Percentiles rank a stretch among this genome's conserved stretches.
Conservation (phyloP, 495 filamentous ascomycete species). For the Penicillium pancosmium region DNA sequence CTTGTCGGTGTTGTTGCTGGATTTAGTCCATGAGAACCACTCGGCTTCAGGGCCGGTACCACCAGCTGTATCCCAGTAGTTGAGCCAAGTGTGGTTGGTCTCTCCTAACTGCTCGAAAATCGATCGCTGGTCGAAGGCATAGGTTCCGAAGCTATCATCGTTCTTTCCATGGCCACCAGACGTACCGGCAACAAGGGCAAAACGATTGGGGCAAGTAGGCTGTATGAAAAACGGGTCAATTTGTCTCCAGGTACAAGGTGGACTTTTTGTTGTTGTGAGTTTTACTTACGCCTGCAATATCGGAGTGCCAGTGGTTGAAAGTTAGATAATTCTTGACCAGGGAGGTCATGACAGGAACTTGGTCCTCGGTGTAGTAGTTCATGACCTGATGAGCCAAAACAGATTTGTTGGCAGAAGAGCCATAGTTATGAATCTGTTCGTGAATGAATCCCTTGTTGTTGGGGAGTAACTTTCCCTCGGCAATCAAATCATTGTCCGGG, state of each 20-base stretch:
- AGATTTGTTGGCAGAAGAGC: conserved; percentile 31
- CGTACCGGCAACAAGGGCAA: conserved; percentile 46
- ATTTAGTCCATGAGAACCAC: conserved; percentile 32
- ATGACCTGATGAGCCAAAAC: conserved; percentile 43
- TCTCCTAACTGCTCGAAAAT: conserved; percentile 53
- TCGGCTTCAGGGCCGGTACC: conserved; percentile 25
- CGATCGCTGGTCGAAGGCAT: conserved; percentile 41
- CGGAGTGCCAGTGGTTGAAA: conserved; percentile 55
- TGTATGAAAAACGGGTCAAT: conserved; percentile 8
- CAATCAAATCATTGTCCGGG: conserved; percentile 42
- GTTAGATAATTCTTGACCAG: conserved; percentile 51
- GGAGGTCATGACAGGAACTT: conserved; percentile 46
- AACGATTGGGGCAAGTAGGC: conserved; percentile 52
- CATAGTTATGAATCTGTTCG: conserved; percentile 41
- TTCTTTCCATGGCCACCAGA: conserved; percentile 51
- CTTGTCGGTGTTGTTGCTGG: conserved; percentile 31
- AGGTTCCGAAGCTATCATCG: conserved; percentile 26
- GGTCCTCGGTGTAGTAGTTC: conserved; percentile 52
- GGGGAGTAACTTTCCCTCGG: conserved; percentile 31
- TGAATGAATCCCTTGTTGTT: conserved; percentile 46
- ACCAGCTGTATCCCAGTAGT: conserved; percentile 39
- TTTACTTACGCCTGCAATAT: conserved; percentile 45
- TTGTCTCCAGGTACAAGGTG: neutral
- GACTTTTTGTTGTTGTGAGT: neutral
- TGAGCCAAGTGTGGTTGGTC: conserved; percentile 47